Conservation (phyloP, 1,139 yeast genomes). For the Suhomyces wounanorum region DNA sequence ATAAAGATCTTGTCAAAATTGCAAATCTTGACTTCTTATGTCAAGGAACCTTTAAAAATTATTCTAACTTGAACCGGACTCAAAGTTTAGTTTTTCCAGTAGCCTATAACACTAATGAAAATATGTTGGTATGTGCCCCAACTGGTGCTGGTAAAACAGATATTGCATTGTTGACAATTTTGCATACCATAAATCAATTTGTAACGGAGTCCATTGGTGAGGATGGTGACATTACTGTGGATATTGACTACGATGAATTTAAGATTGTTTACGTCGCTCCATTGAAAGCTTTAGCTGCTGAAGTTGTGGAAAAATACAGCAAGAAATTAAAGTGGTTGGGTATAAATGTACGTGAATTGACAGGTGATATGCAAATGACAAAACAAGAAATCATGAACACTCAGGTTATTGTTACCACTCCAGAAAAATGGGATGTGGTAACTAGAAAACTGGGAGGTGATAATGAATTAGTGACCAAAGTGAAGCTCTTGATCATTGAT, state of each 20-base stretch:
- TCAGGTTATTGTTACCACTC: conserved; percentile 93
- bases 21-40: conserved; percentile 73
- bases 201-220: conserved; percentile 49
- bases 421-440: conserved; percentile 99
- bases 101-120: conserved; percentile 90
- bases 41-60: conserved; percentile 80
- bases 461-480: conserved; percentile 81
- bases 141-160: conserved; percentile 99
- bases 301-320: conserved; percentile 88
- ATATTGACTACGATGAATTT: conserved; percentile 77
- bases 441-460: conserved; percentile 89
- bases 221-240: conserved; percentile 53
- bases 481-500: conserved; percentile 83
- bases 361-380: conserved; percentile 97
- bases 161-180: conserved; percentile 83
- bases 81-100: conserved; percentile 91
- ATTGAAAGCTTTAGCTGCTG: conserved; percentile 94
- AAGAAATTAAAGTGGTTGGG: conserved; percentile 83
- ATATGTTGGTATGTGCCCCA: conserved; percentile 97
- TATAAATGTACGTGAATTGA: conserved; percentile 80
- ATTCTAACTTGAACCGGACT: conserved; percentile 77
- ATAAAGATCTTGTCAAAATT: conserved; percentile 58
- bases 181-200: conserved; percentile 77
- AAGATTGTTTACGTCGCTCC: conserved; percentile 96
- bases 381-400: conserved; percentile 80